Conservation (phyloP, 2,329 filamentous ascomycete genomes). For the Sclerotinia spermophila region DNA sequence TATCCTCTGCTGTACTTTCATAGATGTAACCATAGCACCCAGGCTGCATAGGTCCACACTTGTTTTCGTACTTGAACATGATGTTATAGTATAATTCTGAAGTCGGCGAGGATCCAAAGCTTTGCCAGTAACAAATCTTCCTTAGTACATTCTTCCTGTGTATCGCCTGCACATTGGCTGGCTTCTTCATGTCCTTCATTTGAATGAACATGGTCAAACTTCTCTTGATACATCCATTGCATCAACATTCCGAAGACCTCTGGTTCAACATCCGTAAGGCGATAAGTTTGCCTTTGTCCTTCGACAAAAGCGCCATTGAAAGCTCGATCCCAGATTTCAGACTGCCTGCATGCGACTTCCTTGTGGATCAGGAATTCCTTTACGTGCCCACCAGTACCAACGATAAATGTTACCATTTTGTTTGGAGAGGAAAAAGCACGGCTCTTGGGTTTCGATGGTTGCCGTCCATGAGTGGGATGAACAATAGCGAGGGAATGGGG, state of each 20-base stretch:
- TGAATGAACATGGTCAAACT: neutral
- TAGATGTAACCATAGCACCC: no score
- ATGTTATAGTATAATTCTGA: neutral
- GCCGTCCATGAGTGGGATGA: no score
- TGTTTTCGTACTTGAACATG: neutral
- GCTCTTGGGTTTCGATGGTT: no score
- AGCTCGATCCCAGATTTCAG: slow-evolving; percentile 3
- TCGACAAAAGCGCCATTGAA: slow-evolving; percentile 3
- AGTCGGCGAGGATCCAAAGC: neutral
- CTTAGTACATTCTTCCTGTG: accelerated
- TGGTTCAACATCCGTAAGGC: neutral
- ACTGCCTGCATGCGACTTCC: neutral
- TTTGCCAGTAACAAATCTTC: neutral
- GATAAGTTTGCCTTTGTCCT: slow-evolving; percentile 1
- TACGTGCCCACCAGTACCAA: neutral
- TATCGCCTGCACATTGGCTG: accelerated
- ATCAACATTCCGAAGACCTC: neutral
- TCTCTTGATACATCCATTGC: slow-evolving; percentile 5
- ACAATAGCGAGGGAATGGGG: no score
- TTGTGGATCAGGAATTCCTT: slow-evolving; percentile 2
- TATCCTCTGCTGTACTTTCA: neutral
- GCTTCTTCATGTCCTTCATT: accelerated
- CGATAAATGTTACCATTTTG: slow-evolving; percentile 6
- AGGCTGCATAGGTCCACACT: no score
- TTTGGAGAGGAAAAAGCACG: slow-evolving; percentile 1